Base-by-base conservation (phyloP, 2,329 filamentous ascomycete species). In the Paramyrothecium sp. region DNA sequence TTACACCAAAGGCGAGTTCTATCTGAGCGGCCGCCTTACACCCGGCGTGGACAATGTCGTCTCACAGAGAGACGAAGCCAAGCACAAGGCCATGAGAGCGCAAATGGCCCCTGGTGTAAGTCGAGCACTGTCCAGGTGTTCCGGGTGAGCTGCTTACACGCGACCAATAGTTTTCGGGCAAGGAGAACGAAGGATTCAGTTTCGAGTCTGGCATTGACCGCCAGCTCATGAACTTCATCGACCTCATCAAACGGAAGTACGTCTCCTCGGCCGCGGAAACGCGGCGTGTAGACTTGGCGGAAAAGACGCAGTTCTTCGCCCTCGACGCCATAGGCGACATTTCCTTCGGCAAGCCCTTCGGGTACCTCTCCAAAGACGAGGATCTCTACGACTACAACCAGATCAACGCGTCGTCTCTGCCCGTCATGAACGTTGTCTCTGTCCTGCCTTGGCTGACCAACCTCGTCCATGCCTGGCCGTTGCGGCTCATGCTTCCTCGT, bases 31-130 rank as follows among this genome's bases (percentile, higher is more conserved):
- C 56, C 75, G 78, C 16, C 74, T 88, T 58, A 78, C 86, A 57
- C 79, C 81, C 0, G 74, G 79, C n/a, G 71, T 77, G 23, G 79
- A 85, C 60, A 84, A 81, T 57, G 74, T 86, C 7, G 77, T 85
- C 38, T 82, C 79, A 0, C 71, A 77, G 41, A 72, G 77, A 47
- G 73, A 85, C 56, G 79, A 81, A 46, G 73, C 65, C 17, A 71
- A 70, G 51, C 82, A 85, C 60, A 71, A 75, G 10, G 67, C 66
- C 5, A 72, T 79, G 61, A 67, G 77, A n/a, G 71, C 73, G 20
- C 75, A 78, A 57, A 78, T 80, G 76, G 70, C 73, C 4, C 69
- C 75, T 2, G 77, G 74, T 20, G 76, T 77, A 67, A 57, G 76
- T 66, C 11, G 12, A n/a, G 11, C 17, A 21, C 16, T n/a, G n/a